These are phyloP conservation scores for Lactarius quietus DNA, from an alignment of 768 basidiomycete genomes.

Conservation along the genomic window DNA sequence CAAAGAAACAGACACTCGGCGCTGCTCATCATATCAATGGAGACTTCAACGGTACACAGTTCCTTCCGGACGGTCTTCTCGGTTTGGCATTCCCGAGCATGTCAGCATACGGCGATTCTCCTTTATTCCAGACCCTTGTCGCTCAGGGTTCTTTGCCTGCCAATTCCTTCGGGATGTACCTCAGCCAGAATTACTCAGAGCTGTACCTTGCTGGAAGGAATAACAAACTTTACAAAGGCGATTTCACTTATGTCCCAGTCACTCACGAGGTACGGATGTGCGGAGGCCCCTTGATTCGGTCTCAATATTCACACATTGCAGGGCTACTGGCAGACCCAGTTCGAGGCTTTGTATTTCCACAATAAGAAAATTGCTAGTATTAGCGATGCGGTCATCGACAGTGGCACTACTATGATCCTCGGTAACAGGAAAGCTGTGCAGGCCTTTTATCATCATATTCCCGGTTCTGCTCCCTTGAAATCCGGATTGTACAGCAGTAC, in stretches of 20 bases:
- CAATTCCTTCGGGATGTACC: slow-evolving; percentile 47
- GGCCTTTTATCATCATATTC: slow-evolving; percentile 15
- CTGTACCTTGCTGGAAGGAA: slow-evolving; percentile 15
- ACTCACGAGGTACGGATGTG: neutral
- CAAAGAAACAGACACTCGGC: slow-evolving; percentile 41
- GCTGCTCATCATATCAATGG: slow-evolving; percentile 39
- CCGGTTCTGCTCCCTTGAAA: slow-evolving; percentile 5
- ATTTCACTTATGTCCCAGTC: slow-evolving; percentile 13
- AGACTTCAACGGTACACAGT: slow-evolving; percentile 18
- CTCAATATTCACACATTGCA: neutral
- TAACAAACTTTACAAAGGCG: neutral
- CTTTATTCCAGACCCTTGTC: slow-evolving; percentile 42
- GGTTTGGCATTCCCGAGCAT: slow-evolving; percentile 38
- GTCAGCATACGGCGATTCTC: slow-evolving; percentile 25
- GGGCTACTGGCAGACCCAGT: slow-evolving; percentile 27
- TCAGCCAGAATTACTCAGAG: slow-evolving; percentile 34
- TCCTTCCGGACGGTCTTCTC: slow-evolving; percentile 40
- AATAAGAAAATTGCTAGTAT: neutral
- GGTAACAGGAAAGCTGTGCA: slow-evolving; percentile 18
- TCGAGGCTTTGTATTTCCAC: slow-evolving; percentile 16
- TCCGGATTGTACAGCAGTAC: slow-evolving; percentile 1
- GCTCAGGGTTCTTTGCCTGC: slow-evolving; percentile 33
- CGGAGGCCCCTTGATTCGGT: neutral
- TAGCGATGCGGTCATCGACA: slow-evolving; percentile 23
- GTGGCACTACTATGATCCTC: slow-evolving; percentile 27